Conservation (phyloP, 306 rosid species). For the Malus fusca region DNA sequence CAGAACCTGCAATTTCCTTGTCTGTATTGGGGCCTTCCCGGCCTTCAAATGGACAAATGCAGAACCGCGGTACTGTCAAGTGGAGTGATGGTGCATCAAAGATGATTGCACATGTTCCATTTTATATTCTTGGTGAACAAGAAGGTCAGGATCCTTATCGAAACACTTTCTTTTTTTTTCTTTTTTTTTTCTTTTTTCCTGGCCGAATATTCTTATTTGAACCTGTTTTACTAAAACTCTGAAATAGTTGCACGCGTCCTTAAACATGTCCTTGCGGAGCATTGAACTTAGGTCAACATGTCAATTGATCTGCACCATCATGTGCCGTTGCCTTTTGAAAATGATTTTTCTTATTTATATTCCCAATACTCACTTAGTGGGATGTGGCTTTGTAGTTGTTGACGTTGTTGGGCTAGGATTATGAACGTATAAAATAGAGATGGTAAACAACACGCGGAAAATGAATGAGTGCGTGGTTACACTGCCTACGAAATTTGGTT, state of each 20-base stretch:
- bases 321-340: not conserved
- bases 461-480: too few relatives aligned
- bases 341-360: not conserved
- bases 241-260: not conserved
- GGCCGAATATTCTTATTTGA: not conserved
- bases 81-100: constrained; percentile 78
- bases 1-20: constrained; percentile 74
- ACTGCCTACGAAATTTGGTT: too few relatives aligned
- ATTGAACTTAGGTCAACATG: not conserved
- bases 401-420: too few relatives aligned
- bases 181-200: too few relatives aligned
- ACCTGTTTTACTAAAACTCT: not conserved
- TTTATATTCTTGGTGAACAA: constrained; percentile 77
- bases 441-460: too few relatives aligned
- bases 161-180: too few relatives aligned
- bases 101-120: constrained; percentile 89
- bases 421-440: too few relatives aligned
- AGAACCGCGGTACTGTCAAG: constrained; percentile 66
- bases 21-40: constrained; percentile 87
- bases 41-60: constrained; percentile 42
- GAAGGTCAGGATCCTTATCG: constrained; percentile 41
- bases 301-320: not conserved
- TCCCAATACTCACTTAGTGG: too few relatives aligned
- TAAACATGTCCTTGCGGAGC: not conserved
- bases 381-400: too few relatives aligned